phyloP scores from a whole-genome alignment of 2,329 filamentous ascomycete species.

The Alternaria triticina region DNA sequence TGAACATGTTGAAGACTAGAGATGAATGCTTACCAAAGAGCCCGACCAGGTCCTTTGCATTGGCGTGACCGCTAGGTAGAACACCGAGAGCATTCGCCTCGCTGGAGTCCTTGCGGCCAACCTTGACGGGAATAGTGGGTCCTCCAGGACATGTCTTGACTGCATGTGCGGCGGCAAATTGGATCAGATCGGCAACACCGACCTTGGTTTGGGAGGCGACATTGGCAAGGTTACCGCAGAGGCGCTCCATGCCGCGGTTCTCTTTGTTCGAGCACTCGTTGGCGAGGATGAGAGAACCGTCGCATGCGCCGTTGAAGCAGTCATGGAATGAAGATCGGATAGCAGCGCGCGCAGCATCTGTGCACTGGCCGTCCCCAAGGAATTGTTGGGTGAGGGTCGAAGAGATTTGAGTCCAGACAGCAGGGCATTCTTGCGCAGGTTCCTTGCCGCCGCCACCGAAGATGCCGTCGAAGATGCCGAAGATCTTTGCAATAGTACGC shows the following conservation, averaged over 20 bases:
- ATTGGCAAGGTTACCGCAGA: constrained; percentile 49
- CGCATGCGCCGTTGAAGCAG: constrained; percentile 47
- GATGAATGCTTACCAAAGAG: constrained; percentile 34
- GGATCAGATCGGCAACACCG: constrained; percentile 44
- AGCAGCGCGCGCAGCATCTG: constrained; percentile 44
- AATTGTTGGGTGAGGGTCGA: constrained; percentile 41
- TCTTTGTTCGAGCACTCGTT: constrained; percentile 44
- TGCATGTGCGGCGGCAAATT: constrained; percentile 47
- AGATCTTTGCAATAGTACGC: constrained; percentile 18
- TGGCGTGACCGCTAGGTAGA: constrained; percentile 29
- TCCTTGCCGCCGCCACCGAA: constrained; percentile 8
- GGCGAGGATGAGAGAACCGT: constrained; percentile 46
- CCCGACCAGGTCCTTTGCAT: constrained; percentile 28
- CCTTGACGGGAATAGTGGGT: constrained; percentile 40
- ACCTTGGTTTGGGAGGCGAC: constrained; percentile 51
- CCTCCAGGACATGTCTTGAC: constrained; percentile 47
- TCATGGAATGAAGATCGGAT: constrained; percentile 46
- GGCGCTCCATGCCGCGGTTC: constrained; percentile 54
- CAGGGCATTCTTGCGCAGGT: constrained; percentile 28
- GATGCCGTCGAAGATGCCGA: constrained; percentile 10
- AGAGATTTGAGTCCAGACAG: constrained; percentile 43
- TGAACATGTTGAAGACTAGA: neutral
- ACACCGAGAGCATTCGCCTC: constrained; percentile 26
- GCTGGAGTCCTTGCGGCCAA: constrained; percentile 43
- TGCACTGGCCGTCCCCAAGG: constrained; percentile 43